A percentile compares a stretch with the other conserved stretches of the same genome.
Evolutionary conservation across 805 yeast genomes (phyloP).

Genomic region (Nakazawaea populi): DNA sequence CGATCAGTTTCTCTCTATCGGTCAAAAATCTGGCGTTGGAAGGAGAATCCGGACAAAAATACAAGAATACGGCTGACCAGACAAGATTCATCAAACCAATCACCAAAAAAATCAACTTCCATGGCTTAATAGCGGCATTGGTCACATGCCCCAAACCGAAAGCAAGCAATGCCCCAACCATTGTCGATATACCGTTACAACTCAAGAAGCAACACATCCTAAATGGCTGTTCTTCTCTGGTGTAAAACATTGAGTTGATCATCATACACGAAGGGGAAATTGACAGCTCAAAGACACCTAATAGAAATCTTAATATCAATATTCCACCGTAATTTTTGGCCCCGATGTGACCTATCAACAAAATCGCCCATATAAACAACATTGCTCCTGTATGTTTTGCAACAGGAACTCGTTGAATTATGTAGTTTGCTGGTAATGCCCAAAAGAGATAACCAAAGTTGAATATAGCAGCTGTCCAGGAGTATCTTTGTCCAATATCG

Average conservation of each 20-base stretch:
- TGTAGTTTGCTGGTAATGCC: slow-evolving; percentile 41
- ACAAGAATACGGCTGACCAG: slow-evolving; percentile 39
- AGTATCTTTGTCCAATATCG: slow-evolving; percentile 34
- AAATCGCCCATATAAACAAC: slow-evolving; percentile 39
- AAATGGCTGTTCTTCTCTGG: slow-evolving; percentile 28
- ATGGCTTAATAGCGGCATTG: slow-evolving; percentile 28
- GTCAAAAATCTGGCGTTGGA: slow-evolving; percentile 28
- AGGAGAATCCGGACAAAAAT: slow-evolving; percentile 48
- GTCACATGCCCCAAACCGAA: slow-evolving; percentile 28
- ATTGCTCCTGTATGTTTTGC: slow-evolving; percentile 29
- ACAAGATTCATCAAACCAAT: slow-evolving; percentile 48
- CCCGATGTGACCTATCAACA: slow-evolving; percentile 40
- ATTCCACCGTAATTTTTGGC: slow-evolving; percentile 42
- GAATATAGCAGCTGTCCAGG: slow-evolving; percentile 55
- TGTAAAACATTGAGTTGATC: slow-evolving; percentile 28
- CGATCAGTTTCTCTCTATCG: slow-evolving; percentile 35
- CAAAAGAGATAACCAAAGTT: slow-evolving; percentile 59
- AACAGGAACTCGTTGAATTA: slow-evolving; percentile 30
- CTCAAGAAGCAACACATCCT: slow-evolving; percentile 20
- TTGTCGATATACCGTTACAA: slow-evolving; percentile 23
- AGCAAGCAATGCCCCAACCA: slow-evolving; percentile 21
- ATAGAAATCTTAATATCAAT: slow-evolving; percentile 37
- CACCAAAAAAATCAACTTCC: slow-evolving; percentile 56
- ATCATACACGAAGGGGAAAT: slow-evolving; percentile 29
- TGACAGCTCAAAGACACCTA: slow-evolving; percentile 37